Evolutionary conservation across 2,329 filamentous ascomycete genomes (phyloP).

Genomic region (Calcarisporium arbuscula): DNA sequence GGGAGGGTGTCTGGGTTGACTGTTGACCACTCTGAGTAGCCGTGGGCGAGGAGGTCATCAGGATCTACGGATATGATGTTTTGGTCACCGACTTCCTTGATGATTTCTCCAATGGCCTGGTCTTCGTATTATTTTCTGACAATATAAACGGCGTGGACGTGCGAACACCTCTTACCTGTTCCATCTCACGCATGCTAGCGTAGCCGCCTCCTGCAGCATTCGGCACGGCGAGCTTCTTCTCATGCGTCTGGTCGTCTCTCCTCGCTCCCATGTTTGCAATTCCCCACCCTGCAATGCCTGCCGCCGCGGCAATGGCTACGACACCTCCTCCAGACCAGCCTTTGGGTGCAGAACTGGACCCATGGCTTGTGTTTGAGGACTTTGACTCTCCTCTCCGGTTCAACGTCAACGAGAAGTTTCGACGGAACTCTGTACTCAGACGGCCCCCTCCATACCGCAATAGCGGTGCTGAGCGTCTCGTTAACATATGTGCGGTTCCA

Average conservation of each 20-base stretch:
- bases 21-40: conserved; percentile 63
- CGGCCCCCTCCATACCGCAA: too few relatives aligned
- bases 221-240: conserved; percentile 6
- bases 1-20: conserved; percentile 54
- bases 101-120: conserved; percentile 52
- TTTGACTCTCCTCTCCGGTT: too few relatives aligned
- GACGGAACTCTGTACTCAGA: too few relatives aligned
- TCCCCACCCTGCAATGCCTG: conserved; percentile 36
- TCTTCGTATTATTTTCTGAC: background rate
- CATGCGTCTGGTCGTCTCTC: conserved; percentile 3
- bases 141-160: background rate
- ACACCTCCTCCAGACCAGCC: conserved; percentile 26
- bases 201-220: conserved; percentile 24
- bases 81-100: conserved; percentile 37
- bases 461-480: too few relatives aligned
- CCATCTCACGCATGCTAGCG: conserved; percentile 37
- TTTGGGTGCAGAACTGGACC: conserved; percentile 4
- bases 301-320: conserved; percentile 29
- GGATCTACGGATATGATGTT: conserved; percentile 58
- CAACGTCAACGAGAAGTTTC: too few relatives aligned
- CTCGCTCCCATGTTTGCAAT: conserved; percentile 22
- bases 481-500: too few relatives aligned
- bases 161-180: conserved; percentile 23
- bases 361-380: too few relatives aligned
- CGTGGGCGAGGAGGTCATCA: conserved; percentile 54